These are phyloP conservation scores for Vishniacozyma victoriae DNA, from an alignment of 768 basidiomycete genomes.

Conservation along the genomic window DNA sequence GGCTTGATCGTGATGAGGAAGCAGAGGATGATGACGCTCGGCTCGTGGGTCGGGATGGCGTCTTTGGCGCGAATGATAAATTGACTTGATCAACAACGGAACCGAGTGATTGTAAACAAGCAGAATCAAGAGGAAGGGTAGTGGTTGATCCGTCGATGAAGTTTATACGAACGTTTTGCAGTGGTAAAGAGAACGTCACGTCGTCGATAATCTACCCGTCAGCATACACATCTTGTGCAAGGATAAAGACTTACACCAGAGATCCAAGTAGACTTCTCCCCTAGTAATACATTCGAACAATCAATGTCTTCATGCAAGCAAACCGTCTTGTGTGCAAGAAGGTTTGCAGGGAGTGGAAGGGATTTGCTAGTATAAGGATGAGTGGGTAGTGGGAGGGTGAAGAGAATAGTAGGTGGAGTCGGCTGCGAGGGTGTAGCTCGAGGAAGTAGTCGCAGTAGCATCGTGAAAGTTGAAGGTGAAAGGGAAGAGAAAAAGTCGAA, in stretches of 20 bases:
- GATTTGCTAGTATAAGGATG: slow-evolving; percentile 33
- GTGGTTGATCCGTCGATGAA: slow-evolving; percentile 37
- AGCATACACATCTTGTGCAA: background rate
- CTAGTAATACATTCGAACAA: slow-evolving; percentile 43
- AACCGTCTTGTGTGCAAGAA: slow-evolving; percentile 38
- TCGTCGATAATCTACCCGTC: slow-evolving; percentile 38
- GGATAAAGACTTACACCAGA: slow-evolving; percentile 23
- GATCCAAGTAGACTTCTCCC: slow-evolving; percentile 47
- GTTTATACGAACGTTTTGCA: slow-evolving; percentile 27
- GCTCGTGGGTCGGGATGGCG: slow-evolving; percentile 11
- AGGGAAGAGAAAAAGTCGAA: background rate
- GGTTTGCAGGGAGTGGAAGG: slow-evolving; percentile 43
- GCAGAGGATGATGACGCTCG: slow-evolving; percentile 9
- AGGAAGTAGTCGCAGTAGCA: slow-evolving; percentile 47
- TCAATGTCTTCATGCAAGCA: slow-evolving; percentile 43
- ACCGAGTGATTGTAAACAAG: slow-evolving; percentile 23
- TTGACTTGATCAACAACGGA: slow-evolving; percentile 39
- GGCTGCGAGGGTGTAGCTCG: slow-evolving; percentile 32
- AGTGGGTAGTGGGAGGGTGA: slow-evolving; percentile 43
- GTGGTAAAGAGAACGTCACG: slow-evolving; percentile 45
- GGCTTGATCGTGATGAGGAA: background rate
- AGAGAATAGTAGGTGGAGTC: slow-evolving; percentile 47
- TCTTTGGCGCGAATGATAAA: slow-evolving; percentile 36
- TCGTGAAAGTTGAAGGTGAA: slow-evolving; percentile 7
- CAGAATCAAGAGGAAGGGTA: slow-evolving; percentile 21